Evolutionary conservation across 305 asterid genomes (phyloP).

Genomic region (Solanum chacoense): DNA sequence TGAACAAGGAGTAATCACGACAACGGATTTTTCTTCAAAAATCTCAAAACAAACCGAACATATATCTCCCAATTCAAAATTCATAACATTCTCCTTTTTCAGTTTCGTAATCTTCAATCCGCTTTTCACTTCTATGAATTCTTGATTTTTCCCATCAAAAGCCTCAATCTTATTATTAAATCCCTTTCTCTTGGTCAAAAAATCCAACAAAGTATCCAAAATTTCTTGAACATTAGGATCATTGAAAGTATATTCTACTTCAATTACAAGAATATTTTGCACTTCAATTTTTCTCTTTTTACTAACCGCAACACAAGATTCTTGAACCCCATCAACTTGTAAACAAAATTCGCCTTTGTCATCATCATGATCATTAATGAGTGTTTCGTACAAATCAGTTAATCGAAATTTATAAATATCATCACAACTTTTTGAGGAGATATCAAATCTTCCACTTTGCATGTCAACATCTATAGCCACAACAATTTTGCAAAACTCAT

Average conservation of each 20-base stretch:
- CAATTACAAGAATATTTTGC: not conserved
- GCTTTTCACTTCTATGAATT: not conserved
- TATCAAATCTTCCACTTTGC: not conserved
- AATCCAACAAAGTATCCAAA: not conserved
- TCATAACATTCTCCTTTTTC: not conserved
- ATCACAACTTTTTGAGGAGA: not conserved
- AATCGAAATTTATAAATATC: not conserved
- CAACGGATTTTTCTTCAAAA: not conserved
- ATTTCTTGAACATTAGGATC: not conserved
- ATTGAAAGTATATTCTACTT: not conserved
- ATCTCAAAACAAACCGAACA: not conserved
- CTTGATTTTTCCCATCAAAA: not conserved
- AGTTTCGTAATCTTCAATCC: not conserved
- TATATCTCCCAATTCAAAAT: not conserved
- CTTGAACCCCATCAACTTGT: not conserved
- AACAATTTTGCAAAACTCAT: slow-evolving; percentile 36
- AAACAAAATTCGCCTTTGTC: not conserved
- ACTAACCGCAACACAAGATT: not conserved
- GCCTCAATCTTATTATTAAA: not conserved
- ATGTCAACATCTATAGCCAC: not conserved
- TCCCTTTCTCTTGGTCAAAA: not conserved
- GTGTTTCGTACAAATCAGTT: not conserved
- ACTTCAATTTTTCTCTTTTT: not conserved
- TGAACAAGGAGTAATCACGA: not conserved
- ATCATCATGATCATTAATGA: not conserved